Base-by-base conservation (phyloP, 352 stramenopile species). In the Blastocystis hominis region DNA sequence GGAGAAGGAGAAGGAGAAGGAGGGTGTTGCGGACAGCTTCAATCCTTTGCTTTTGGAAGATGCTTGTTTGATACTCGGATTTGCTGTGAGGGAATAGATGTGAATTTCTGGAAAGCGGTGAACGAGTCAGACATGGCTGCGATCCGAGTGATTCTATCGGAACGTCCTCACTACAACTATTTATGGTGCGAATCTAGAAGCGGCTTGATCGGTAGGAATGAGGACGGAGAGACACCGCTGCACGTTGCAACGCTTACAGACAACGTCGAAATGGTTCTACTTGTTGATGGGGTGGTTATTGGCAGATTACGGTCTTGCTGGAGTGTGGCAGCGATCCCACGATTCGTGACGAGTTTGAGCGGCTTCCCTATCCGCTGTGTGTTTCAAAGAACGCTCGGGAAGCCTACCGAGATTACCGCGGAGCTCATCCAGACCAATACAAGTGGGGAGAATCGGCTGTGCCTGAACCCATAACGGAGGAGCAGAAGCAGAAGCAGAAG, bases 331-430 rank as follows among this genome's bases (percentile, higher is more conserved):
- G 92, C 30, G 92, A 94, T 55, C 93, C 93, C 20, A 91, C 90
- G 36, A 86, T 93, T 36, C 80, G 94, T 62, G 93, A 95, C 61
- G 76, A 93, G 59, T 92, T 91, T 56, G 91, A 88, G 10, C 92
- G 93, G 0, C 91, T 93, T 30, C 90, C 93, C 20, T 95, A 94
- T 80, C 93, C 93, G 13, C 38, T 95, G 42, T 94, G 92, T 86
- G 88, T 63, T 10, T 88, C 90, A 0, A 95, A 95, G 86, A 91
- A 94, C 55, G 89, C 90, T 0, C 91, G 92, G 36, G 94, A 94
- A 84, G 91, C 90, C 30, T 94, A 94, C 86, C 91, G 92, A 38
- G 90, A 91, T 1, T 95, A 92, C 84, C 91, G 94, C 89, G 92
- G 89, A 0, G 89, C 92, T 44, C 89, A 94, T 59, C 91, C 92